phyloP scores from a whole-genome alignment of 805 yeast species.

The Saccharomycopsis olivae region DNA sequence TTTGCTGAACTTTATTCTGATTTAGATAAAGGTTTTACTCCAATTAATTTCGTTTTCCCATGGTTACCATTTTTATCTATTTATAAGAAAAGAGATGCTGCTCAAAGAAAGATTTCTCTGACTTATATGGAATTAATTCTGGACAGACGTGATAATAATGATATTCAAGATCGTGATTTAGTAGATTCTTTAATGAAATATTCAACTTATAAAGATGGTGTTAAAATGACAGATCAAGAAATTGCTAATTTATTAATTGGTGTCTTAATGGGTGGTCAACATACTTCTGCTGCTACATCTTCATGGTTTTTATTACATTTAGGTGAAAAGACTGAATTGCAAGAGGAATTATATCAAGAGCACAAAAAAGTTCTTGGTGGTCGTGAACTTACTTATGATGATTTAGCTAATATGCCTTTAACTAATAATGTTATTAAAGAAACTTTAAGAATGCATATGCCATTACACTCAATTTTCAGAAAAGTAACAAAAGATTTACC shows the following conservation, averaged over 20 bases:
- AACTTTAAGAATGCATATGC: slow-evolving; percentile 92
- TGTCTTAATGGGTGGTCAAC: slow-evolving; percentile 98
- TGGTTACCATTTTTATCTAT: slow-evolving; percentile 74
- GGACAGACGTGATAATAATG: slow-evolving; percentile 65
- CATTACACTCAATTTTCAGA: slow-evolving; percentile 92
- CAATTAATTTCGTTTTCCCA: slow-evolving; percentile 92
- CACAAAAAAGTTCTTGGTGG: slow-evolving; percentile 52
- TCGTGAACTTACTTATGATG: slow-evolving; percentile 61
- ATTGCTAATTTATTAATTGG: slow-evolving; percentile 92
- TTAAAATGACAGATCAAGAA: slow-evolving; percentile 87
- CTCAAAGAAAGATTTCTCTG: slow-evolving; percentile 69
- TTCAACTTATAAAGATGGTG: slow-evolving; percentile 88
- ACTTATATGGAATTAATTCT: slow-evolving; percentile 75
- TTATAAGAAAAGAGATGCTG: slow-evolving; percentile 75
- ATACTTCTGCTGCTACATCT: slow-evolving; percentile 91
- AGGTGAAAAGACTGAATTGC: slow-evolving; percentile 78
- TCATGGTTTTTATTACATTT: slow-evolving; percentile 91
- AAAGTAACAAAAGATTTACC: slow-evolving; percentile 70
- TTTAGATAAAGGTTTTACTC: slow-evolving; percentile 94
- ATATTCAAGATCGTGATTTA: slow-evolving; percentile 76
- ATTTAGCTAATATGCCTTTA: slow-evolving; percentile 69
- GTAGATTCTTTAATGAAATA: slow-evolving; percentile 77
- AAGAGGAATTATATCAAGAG: slow-evolving; percentile 71
- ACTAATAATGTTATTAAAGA: slow-evolving; percentile 82
- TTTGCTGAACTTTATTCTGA: slow-evolving; percentile 84